phyloP scores from a whole-genome alignment of 805 yeast genomes.

The Saccharomycopsis oosterbeekiorum region DNA sequence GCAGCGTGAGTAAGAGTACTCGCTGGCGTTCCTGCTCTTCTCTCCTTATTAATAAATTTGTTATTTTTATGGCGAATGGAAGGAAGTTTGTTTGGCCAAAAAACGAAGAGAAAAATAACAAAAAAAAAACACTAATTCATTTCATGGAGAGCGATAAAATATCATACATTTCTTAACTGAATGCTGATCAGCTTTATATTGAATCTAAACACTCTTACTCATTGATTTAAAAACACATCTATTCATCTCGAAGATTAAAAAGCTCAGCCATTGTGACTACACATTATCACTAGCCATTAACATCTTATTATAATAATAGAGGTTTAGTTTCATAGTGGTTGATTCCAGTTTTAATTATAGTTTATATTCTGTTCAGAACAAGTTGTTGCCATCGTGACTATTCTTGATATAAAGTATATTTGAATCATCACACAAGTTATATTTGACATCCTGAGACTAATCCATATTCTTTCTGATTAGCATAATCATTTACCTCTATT shows the following conservation, averaged over 20 bases:
- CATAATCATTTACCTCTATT: too few species aligned
- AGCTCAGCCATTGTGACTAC: not conserved
- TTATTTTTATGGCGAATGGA: not conserved
- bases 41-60: not conserved
- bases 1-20: not conserved
- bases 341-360: not conserved
- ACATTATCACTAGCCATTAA: not conserved
- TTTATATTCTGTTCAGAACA: not conserved
- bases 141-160: not conserved
- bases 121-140: not conserved
- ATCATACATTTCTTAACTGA: not conserved
- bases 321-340: not conserved
- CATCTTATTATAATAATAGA: not conserved
- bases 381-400: not conserved
- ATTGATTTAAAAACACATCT: not conserved
- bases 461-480: too few species aligned
- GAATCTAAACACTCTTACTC: not conserved
- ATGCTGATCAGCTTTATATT: not conserved
- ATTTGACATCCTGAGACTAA: not conserved
- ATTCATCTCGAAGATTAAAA: not conserved
- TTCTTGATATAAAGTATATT: not conserved
- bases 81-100: not conserved
- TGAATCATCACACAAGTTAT: not conserved
- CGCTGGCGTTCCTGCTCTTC: slow-evolving; percentile 1
- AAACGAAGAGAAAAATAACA: not conserved